Conservation (phyloP, 2,329 filamentous ascomycete species). For the Colletotrichum spinosum region DNA sequence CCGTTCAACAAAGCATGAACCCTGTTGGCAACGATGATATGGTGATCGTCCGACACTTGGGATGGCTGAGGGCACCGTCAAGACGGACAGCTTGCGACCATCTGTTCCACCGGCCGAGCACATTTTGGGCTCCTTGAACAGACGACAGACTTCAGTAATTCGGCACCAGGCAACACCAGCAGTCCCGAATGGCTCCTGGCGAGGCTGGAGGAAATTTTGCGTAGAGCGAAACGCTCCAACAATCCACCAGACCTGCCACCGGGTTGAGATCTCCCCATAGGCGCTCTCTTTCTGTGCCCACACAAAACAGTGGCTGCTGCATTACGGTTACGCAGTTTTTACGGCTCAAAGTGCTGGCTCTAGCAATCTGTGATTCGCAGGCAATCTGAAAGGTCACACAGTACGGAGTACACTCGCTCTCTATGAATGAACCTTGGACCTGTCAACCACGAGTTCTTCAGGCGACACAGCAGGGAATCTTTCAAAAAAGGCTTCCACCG, state of each 20-base stretch:
- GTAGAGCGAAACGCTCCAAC: constrained; percentile 6
- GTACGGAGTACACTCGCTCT: background rate
- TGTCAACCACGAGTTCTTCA: constrained; percentile 30
- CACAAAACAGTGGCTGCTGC: constrained; percentile 2
- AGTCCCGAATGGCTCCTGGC: no score
- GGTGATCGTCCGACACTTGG: constrained; percentile 30
- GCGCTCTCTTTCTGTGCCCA: background rate
- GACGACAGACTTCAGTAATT: background rate
- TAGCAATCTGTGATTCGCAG: constrained; percentile 11
- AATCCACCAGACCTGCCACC: background rate
- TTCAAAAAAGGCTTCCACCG: constrained; percentile 28
- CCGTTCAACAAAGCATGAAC: constrained; percentile 27
- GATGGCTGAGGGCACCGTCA: constrained; percentile 21
- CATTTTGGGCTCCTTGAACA: background rate
- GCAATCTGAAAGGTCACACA: constrained; percentile 7
- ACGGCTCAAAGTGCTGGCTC: background rate
- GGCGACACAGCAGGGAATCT: constrained; percentile 20
- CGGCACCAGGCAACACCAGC: no score
- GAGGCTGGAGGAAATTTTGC: background rate
- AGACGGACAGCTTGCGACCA: constrained; percentile 5
- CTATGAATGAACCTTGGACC: constrained; percentile 14
- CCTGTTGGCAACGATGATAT: constrained; percentile 19
- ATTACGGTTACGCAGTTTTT: background rate
- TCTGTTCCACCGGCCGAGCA: constrained; percentile 20
- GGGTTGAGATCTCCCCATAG: background rate